These are phyloP conservation scores for Cladophialophora immunda DNA, from an alignment of 2,329 filamentous ascomycete genomes.

Conservation along the genomic window DNA sequence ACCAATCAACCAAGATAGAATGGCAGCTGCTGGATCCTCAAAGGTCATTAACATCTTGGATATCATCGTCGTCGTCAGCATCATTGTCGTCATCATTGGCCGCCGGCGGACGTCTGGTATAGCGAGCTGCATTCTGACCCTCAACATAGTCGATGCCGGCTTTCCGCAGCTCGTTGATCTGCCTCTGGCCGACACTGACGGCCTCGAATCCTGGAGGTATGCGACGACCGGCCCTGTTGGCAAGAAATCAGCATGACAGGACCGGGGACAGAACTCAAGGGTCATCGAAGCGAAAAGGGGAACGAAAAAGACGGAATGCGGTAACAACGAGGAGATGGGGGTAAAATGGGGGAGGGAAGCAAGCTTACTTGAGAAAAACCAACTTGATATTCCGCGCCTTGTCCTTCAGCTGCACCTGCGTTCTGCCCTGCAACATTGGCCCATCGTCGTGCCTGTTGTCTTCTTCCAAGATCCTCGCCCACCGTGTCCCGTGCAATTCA, in stretches of 20 bases:
- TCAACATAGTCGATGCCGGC: conserved; percentile 33
- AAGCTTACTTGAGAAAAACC: conserved; percentile 48
- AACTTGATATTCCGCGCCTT: conserved; percentile 64
- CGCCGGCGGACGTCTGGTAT: neutral
- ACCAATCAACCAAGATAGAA: neutral
- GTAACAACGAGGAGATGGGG: neutral
- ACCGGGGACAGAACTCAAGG: neutral
- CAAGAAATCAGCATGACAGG: neutral
- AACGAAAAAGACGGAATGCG: neutral
- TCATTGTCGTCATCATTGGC: conserved; percentile 13
- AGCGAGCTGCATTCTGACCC: conserved; percentile 8
- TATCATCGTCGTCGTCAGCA: conserved; percentile 10
- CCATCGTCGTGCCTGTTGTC: conserved; percentile 44
- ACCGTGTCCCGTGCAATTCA: conserved; percentile 55
- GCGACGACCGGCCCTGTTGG: conserved; percentile 24
- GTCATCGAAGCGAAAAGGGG: neutral
- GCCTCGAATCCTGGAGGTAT: conserved; percentile 35
- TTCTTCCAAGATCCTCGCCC: conserved; percentile 55
- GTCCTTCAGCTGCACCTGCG: conserved; percentile 64
- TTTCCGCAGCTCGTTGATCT: conserved; percentile 25
- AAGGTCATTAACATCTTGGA: neutral
- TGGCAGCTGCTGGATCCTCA: neutral
- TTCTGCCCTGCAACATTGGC: conserved; percentile 49
- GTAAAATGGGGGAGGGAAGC: neutral
- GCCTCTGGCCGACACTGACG: conserved; percentile 33